These are phyloP conservation scores for Papiliotrema terrestris DNA, from an alignment of 1,284 basidiomycete genomes.

Conservation along the genomic window DNA sequence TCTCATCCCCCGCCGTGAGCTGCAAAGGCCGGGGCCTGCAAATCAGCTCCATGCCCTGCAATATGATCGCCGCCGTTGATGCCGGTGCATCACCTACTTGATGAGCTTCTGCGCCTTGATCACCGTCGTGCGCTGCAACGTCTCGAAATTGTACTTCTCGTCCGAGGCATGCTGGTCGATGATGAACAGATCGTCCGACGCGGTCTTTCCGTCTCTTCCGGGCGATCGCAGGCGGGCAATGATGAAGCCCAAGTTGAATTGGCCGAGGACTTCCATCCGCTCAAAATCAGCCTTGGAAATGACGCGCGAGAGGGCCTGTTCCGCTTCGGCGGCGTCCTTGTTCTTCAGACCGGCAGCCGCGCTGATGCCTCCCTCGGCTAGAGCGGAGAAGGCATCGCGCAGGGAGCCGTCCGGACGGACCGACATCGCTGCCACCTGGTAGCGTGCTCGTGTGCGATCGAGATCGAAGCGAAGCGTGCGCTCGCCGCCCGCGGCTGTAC, in stretches of 20 bases:
- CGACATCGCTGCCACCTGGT: not conserved
- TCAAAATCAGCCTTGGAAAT: conserved; percentile 86
- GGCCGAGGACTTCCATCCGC: conserved; percentile 80
- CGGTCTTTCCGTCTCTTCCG: conserved; percentile 9
- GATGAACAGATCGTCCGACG: conserved; percentile 84
- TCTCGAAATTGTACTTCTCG: conserved; percentile 98
- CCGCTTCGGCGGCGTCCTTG: conserved; percentile 60
- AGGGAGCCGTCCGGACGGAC: conserved; percentile 14
- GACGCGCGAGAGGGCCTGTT: conserved; percentile 72
- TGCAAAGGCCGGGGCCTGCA: conserved; percentile 74
- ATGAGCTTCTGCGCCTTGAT: conserved; percentile 85
- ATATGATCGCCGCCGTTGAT: not conserved
- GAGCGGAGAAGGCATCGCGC: conserved; percentile 23
- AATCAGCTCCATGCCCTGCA: not conserved
- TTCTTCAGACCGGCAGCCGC: conserved; percentile 60
- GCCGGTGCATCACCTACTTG: conserved; percentile 57
- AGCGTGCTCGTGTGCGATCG: conserved; percentile 24
- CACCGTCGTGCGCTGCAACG: conserved; percentile 76
- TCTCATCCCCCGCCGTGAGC: conserved; percentile 83
- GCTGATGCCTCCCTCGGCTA: conserved; percentile 21
- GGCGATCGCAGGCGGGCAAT: conserved; percentile 62
- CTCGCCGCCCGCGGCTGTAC: conserved; percentile 28
- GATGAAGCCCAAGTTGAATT: conserved; percentile 97
- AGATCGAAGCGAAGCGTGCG: conserved; percentile 38
- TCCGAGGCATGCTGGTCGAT: conserved; percentile 65